phyloP scores from a whole-genome alignment of 2,329 filamentous ascomycete genomes.

The Botryotinia narcissicola region DNA sequence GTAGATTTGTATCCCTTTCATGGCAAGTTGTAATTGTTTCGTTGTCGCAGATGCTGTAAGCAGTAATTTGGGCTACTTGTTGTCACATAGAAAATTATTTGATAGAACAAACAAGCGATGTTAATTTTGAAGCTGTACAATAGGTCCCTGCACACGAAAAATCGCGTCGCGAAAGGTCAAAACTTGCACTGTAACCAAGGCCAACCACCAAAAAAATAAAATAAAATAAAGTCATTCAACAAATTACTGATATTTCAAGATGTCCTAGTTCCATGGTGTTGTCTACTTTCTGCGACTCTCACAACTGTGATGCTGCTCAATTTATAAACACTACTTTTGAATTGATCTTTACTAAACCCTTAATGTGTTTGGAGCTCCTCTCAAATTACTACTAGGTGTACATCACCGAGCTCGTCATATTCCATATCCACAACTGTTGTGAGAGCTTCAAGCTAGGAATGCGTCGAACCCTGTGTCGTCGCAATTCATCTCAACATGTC shows the following conservation, averaged over 20 bases:
- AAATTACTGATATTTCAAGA: not conserved
- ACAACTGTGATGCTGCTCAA: constrained; percentile 4
- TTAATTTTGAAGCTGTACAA: constrained; percentile 20
- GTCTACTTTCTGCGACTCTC: constrained; percentile 7
- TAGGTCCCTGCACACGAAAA: constrained; percentile 18
- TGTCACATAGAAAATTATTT: constrained; percentile 19
- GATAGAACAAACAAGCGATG: constrained; percentile 20
- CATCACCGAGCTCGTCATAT: not conserved
- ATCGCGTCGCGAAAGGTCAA: constrained; percentile 17
- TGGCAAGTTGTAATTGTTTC: not conserved
- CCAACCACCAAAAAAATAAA: constrained; percentile 2
- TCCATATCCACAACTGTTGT: not conserved
- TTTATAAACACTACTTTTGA: not conserved
- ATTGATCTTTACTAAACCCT: constrained; percentile 1
- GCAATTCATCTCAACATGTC: constrained; percentile 15
- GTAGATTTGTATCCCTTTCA: not conserved
- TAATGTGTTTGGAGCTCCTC: not conserved
- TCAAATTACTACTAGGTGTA: not conserved
- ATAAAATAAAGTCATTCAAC: not conserved
- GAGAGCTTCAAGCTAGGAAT: constrained; percentile 11
- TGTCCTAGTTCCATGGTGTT: not conserved
- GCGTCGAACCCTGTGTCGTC: not conserved
- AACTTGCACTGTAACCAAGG: not conserved
- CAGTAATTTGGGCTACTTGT: not conserved
- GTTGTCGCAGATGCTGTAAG: constrained; percentile 12